Conservation (phyloP, 2,329 filamentous ascomycete genomes). For the Huntiella bhutanensis region DNA sequence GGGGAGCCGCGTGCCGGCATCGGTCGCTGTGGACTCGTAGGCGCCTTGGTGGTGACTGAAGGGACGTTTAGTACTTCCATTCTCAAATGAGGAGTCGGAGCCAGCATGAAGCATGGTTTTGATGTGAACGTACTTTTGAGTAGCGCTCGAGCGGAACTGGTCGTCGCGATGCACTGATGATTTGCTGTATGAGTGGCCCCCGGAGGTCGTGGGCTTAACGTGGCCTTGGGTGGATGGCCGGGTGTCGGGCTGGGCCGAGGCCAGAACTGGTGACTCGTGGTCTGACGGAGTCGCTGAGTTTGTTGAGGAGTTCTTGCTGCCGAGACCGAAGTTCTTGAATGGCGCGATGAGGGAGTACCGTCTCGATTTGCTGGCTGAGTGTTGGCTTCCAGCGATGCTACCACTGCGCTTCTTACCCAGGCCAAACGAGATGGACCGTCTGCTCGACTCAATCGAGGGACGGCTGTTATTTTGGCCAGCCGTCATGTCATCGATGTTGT, state of each 20-base stretch:
- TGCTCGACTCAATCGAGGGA: constrained; percentile 51
- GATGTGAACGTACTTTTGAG: constrained; percentile 26
- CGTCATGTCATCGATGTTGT: constrained; percentile 27
- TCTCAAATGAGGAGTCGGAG: constrained; percentile 36
- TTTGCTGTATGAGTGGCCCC: constrained; percentile 4
- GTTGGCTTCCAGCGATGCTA: constrained; percentile 39
- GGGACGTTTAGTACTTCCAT: constrained; percentile 7
- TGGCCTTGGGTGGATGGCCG: constrained; percentile 2
- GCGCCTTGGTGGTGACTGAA: constrained; percentile 24
- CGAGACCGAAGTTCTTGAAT: constrained; percentile 39
- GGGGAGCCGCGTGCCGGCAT: constrained; percentile 22
- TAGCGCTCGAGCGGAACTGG: constrained; percentile 18
- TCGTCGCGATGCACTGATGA: not conserved
- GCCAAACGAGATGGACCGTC: constrained; percentile 51
- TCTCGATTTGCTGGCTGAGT: constrained; percentile 37
- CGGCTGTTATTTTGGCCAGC: constrained; percentile 22
- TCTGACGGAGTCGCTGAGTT: constrained; percentile 29
- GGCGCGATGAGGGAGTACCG: constrained; percentile 54
- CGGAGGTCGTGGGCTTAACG: constrained; percentile 9
- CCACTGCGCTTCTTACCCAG: constrained; percentile 54
- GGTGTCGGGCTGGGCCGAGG: constrained; percentile 26
- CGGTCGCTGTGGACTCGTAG: constrained; percentile 24
- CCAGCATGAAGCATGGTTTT: constrained; percentile 28
- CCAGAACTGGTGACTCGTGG: constrained; percentile 31
- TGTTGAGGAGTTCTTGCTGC: constrained; percentile 20